Evolutionary conservation across 345 rosid genomes (phyloP).

Genomic region (Eucalyptus leucophloia): DNA sequence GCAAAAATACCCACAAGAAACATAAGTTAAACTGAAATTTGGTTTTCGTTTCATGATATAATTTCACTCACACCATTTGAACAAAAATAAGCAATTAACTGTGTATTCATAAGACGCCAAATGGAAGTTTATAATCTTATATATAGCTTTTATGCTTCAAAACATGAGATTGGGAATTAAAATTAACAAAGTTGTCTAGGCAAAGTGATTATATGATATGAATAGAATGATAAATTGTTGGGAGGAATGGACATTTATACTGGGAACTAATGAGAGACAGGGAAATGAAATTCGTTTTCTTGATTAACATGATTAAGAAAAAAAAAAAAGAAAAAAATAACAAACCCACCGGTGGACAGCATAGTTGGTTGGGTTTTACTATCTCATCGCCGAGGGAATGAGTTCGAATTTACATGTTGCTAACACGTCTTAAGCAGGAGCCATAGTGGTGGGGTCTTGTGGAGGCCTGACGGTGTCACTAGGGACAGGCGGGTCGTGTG

Average conservation of each 20-base stretch:
- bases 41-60: not conserved
- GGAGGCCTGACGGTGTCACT: rapidly evolving
- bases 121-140: not conserved
- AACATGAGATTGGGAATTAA: not conserved
- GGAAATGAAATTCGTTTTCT: not conserved
- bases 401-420: rapidly evolving
- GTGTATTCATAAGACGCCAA: not conserved
- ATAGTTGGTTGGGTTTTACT: rapidly evolving
- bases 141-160: not conserved
- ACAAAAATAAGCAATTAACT: not conserved
- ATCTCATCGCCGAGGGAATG: rapidly evolving
- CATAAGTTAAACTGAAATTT: not conserved
- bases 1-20: not conserved
- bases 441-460: too few species aligned
- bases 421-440: too few species aligned
- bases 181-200: not conserved
- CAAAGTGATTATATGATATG: not conserved
- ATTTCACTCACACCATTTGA: not conserved
- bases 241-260: not conserved
- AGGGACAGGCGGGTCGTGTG: rapidly evolving
- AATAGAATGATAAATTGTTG: not conserved
- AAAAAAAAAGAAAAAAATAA: too few species aligned
- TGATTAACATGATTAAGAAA: not conserved
- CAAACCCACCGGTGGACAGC: rapidly evolving
- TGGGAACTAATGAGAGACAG: not conserved